phyloP scores from a whole-genome alignment of 2,329 filamentous ascomycete species.

The Cladophialophora yegresii region DNA sequence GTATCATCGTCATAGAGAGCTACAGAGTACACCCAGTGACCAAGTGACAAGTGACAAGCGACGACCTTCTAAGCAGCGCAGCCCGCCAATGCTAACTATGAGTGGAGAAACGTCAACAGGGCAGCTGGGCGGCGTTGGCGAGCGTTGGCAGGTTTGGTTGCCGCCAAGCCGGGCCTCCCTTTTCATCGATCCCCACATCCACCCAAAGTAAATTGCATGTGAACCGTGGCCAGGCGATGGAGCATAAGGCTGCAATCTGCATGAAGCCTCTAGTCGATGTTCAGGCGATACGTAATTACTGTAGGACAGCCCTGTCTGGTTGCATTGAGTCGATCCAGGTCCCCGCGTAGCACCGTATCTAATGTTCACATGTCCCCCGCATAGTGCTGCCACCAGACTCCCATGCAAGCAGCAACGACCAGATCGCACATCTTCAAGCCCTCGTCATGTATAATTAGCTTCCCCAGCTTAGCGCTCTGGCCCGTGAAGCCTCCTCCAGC shows the following conservation, averaged over 20 bases:
- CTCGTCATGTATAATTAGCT: constrained; percentile 84
- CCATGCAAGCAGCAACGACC: constrained; percentile 85
- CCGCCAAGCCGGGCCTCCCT: constrained; percentile 13
- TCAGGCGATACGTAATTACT: neutral
- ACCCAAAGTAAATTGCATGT: constrained; percentile 7
- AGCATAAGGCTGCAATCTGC: neutral
- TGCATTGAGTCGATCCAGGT: neutral
- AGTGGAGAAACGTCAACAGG: constrained; percentile 19
- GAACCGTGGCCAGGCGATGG: neutral
- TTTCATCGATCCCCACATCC: constrained; percentile 7
- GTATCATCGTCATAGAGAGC: neutral
- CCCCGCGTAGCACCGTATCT: neutral
- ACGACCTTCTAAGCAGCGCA: constrained; percentile 21
- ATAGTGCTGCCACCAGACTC: constrained; percentile 90
- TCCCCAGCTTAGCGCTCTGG: constrained; percentile 87
- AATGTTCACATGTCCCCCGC: constrained; percentile 51
- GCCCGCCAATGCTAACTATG: constrained; percentile 3
- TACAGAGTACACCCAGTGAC: constrained; percentile 1
- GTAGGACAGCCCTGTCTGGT: neutral
- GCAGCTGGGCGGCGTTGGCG: neutral
- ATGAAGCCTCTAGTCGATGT: neutral
- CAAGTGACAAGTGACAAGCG: constrained; percentile 6
- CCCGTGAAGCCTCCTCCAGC: constrained; percentile 85
- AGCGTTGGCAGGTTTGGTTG: no score
- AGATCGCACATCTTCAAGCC: constrained; percentile 95